phyloP scores from a whole-genome alignment of 371 early-diverging fungal species.

The Funneliformis caledonium region DNA sequence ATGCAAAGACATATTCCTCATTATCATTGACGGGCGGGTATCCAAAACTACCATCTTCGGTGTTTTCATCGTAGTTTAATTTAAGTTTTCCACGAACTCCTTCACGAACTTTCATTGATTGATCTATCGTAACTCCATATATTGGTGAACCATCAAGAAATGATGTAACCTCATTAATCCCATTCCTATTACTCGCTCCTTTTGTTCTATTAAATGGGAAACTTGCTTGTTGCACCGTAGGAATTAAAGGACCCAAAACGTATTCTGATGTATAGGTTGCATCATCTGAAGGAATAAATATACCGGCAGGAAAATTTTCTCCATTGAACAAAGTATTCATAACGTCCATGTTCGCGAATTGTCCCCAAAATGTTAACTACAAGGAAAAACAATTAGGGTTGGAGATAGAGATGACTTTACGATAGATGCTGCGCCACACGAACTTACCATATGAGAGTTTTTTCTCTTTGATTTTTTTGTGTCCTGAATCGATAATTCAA shows the following conservation, averaged over 20 bases:
- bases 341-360: neutral
- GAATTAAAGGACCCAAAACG: neutral
- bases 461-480: constrained; percentile 6
- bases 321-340: neutral
- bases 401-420: neutral
- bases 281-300: constrained; percentile 25
- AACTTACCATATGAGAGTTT: constrained; percentile 19
- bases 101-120: neutral
- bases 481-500: neutral
- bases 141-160: constrained; percentile 7
- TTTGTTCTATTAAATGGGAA: constrained; percentile 17
- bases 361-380: constrained; percentile 4
- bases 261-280: neutral
- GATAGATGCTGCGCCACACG: too few species aligned
- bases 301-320: neutral
- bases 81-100: neutral
- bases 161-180: constrained; percentile 15
- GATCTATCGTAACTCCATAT: neutral
- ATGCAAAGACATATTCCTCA: neutral
- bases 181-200: neutral
- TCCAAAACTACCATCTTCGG: constrained; percentile 16
- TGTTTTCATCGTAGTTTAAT: neutral
- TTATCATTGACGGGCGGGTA: neutral
- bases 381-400: neutral
- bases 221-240: neutral